Conservation (phyloP, 1,139 yeast species). For the Kodamaea sp. region DNA sequence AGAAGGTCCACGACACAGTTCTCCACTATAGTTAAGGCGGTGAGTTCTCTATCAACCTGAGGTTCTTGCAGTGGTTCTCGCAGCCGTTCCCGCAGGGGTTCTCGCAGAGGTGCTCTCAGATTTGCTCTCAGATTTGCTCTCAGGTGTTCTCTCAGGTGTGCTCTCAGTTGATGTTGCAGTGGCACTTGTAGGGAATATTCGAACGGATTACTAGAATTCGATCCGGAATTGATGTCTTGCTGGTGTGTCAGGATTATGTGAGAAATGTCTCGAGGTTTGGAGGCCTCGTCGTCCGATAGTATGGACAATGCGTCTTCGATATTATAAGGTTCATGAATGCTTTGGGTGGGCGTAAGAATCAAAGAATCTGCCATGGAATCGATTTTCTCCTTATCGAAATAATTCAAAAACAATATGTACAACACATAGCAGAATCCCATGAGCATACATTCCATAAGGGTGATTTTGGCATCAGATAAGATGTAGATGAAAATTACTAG, state of each 20-base stretch:
- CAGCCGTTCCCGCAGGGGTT: too few species aligned
- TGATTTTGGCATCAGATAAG: constrained; percentile 52
- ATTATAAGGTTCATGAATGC: constrained; percentile 19
- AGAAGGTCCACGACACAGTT: constrained; percentile 7
- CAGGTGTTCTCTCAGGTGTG: too few species aligned
- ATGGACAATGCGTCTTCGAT: constrained; percentile 30
- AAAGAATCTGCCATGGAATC: constrained; percentile 6
- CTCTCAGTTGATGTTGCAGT: too few species aligned
- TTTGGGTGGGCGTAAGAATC: constrained; percentile 4
- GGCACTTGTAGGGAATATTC: not conserved
- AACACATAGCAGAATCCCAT: constrained; percentile 43
- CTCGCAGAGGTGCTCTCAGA: too few species aligned
- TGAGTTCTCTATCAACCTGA: not conserved
- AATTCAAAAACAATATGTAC: constrained; percentile 29
- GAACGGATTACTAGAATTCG: not conserved
- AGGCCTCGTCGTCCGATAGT: constrained; percentile 21
- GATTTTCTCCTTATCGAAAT: constrained; percentile 11
- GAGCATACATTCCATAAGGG: constrained; percentile 43
- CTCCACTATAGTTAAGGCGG: not conserved
- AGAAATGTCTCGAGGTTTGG: constrained; percentile 7
- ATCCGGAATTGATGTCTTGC: constrained; percentile 1
- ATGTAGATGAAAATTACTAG: constrained; percentile 43
- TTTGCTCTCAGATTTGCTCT: too few species aligned
- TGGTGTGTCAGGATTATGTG: not conserved
- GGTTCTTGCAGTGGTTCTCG: too few species aligned